These are phyloP conservation scores for Pseudogymnoascus verrucosus DNA, from an alignment of 2,329 filamentous ascomycete species.

Conservation along the genomic window DNA sequence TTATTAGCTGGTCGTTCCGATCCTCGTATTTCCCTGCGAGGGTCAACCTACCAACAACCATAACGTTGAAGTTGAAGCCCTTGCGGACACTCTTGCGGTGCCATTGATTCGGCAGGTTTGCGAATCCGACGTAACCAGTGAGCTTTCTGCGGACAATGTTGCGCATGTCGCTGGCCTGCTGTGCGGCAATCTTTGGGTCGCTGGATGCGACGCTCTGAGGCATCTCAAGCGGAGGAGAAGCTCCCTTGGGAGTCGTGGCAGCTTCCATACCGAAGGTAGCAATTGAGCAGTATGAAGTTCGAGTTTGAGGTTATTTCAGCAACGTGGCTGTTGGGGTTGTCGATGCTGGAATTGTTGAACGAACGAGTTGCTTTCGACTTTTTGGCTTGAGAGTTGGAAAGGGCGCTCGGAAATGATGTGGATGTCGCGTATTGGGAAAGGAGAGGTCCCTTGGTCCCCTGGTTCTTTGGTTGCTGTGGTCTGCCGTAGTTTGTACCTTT, in stretches of 20 bases:
- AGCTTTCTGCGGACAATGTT: slow-evolving; percentile 98
- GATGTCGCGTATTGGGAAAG: slow-evolving; percentile 7
- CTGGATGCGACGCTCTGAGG: slow-evolving; percentile 29
- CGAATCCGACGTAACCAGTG: slow-evolving; percentile 96
- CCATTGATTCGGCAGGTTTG: slow-evolving; percentile 99
- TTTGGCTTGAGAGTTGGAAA: slow-evolving; percentile 8
- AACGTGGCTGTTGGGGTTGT: background rate
- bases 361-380: background rate
- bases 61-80: slow-evolving; percentile 99
- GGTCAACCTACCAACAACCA: slow-evolving; percentile 89
- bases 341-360: background rate
- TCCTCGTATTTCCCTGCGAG: background rate
- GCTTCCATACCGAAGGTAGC: slow-evolving; percentile 6
- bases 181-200: slow-evolving; percentile 30
- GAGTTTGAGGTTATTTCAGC: background rate
- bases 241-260: background rate
- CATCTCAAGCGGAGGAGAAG: slow-evolving; percentile 17
- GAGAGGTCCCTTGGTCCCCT: slow-evolving; percentile 7
- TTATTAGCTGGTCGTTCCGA: slow-evolving; percentile 9
- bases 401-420: slow-evolving; percentile 7
- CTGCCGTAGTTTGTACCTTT: background rate
- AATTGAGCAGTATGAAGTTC: slow-evolving; percentile 4
- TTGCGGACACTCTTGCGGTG: slow-evolving; percentile 99
- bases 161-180: slow-evolving; percentile 32
- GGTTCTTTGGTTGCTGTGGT: background rate